Percentiles rank a stretch among this genome's conserved stretches.
Evolutionary conservation across 495 filamentous ascomycete genomes (phyloP).

Genomic region (Evansstolkia leycettana): DNA sequence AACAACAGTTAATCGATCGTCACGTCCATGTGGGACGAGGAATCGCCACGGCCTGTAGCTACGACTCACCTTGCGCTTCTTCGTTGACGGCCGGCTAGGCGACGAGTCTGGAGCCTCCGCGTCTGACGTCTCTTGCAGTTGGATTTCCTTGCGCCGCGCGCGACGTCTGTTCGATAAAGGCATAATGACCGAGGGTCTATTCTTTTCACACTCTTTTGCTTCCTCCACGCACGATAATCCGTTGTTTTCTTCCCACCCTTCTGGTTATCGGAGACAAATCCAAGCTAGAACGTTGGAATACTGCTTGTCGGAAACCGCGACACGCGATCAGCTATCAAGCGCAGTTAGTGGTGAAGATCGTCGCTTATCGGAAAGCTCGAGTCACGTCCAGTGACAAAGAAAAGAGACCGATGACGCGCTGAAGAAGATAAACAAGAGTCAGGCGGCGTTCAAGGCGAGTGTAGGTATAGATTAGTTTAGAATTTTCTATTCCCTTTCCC

Average conservation of each 20-base stretch:
- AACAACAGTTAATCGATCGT: slow-evolving; percentile 5
- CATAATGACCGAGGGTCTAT: slow-evolving; percentile 16
- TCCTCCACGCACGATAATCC: background rate
- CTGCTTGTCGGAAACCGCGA: too few relatives aligned
- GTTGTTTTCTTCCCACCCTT: too few relatives aligned
- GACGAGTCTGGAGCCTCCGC: slow-evolving; percentile 51
- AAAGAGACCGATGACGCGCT: too few relatives aligned
- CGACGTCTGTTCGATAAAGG: slow-evolving; percentile 40
- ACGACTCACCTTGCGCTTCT: slow-evolving; percentile 58
- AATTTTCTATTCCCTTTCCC: too few relatives aligned
- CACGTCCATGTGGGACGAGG: slow-evolving; percentile 1
- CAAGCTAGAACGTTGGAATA: background rate
- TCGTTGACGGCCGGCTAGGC: slow-evolving; percentile 58
- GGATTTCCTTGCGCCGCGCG: slow-evolving; percentile 36
- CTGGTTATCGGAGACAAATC: background rate
- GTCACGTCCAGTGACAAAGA: too few relatives aligned
- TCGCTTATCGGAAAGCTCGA: too few relatives aligned
- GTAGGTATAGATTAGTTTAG: too few relatives aligned
- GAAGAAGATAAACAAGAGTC: too few relatives aligned
- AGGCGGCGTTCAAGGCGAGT: too few relatives aligned
- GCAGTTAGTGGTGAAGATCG: too few relatives aligned
- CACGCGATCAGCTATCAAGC: too few relatives aligned
- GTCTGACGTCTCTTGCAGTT: slow-evolving; percentile 36
- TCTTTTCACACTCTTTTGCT: too few relatives aligned
- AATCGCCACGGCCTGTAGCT: background rate